Conservation (phyloP, 78 protist species). For the Cavenderia fasciculata region DNA sequence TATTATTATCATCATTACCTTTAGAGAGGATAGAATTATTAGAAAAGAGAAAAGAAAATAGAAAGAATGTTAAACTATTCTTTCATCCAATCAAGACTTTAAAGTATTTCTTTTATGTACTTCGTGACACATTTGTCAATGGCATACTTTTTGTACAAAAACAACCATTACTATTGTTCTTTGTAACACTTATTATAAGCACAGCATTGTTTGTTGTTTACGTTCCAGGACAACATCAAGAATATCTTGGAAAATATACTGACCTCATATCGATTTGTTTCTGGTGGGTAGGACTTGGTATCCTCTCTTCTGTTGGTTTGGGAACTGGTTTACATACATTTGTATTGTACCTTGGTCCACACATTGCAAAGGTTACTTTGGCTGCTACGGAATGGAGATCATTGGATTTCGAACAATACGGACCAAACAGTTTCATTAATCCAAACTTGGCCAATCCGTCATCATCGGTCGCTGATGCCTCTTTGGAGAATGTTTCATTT, state of each 20-base stretch:
- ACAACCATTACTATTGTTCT: slow-evolving; percentile 51
- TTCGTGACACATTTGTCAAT: not conserved
- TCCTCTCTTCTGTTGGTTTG: slow-evolving; percentile 48
- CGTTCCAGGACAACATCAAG: slow-evolving; percentile 69
- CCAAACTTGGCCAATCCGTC: too few species aligned
- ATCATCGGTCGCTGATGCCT: not conserved
- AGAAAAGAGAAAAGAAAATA: slow-evolving; percentile 62
- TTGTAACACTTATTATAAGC: not conserved
- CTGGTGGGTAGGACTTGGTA: slow-evolving; percentile 81
- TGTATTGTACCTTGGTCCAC: slow-evolving; percentile 84
- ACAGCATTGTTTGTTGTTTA: not conserved
- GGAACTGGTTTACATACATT: slow-evolving; percentile 88
- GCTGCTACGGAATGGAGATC: slow-evolving; percentile 82
- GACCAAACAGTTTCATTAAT: slow-evolving; percentile 51
- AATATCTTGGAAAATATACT: slow-evolving; percentile 39
- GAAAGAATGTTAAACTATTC: slow-evolving; percentile 59
- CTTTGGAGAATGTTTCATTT: too few species aligned
- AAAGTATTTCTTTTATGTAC: slow-evolving; percentile 25
- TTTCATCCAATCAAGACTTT: slow-evolving; percentile 44
- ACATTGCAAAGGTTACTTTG: slow-evolving; percentile 84
- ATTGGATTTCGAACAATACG: slow-evolving; percentile 48
- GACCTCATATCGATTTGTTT: slow-evolving; percentile 39
- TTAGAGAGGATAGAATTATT: slow-evolving; percentile 21
- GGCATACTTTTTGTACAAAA: slow-evolving; percentile 18
- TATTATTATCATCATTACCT: too few species aligned